These are phyloP conservation scores for Paracorniculantispora psalliotae DNA, from an alignment of 2,329 filamentous ascomycete genomes.

Conservation along the genomic window DNA sequence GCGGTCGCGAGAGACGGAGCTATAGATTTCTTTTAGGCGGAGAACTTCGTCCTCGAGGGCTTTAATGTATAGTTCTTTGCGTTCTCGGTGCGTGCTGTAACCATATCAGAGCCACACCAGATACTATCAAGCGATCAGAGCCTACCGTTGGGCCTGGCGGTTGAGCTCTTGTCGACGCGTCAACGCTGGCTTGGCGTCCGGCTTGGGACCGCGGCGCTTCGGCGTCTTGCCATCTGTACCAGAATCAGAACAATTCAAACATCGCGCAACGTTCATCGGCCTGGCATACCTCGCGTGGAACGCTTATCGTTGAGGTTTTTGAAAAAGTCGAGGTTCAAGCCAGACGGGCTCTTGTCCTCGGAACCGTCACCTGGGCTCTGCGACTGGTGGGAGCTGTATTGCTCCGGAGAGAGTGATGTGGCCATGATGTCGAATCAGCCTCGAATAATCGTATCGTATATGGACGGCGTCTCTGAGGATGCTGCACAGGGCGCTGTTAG, in stretches of 20 bases:
- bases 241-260: not conserved
- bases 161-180: constrained; percentile 92
- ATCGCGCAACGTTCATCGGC: not conserved
- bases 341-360: constrained; percentile 32
- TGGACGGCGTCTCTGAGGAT: not conserved
- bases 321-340: constrained; percentile 56
- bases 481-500: not conserved
- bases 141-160: constrained; percentile 87
- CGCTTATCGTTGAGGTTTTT: constrained; percentile 69
- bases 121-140: not conserved
- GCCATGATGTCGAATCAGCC: not conserved
- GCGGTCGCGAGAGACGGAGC: constrained; percentile 68
- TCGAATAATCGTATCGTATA: not conserved
- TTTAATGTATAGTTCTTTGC: constrained; percentile 95
- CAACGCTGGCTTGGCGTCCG: constrained; percentile 89
- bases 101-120: not conserved
- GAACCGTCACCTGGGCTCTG: constrained; percentile 22
- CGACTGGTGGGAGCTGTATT: constrained; percentile 24
- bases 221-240: constrained; percentile 70
- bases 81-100: constrained; percentile 83
- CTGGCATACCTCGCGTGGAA: constrained; percentile 61
- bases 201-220: constrained; percentile 90
- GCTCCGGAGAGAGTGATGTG: constrained; percentile 41
- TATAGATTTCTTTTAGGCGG: constrained; percentile 80
- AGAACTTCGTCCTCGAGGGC: constrained; percentile 87